phyloP scores from a whole-genome alignment of 164 flowering plant genomes.

The Vitis rotundifolia region DNA sequence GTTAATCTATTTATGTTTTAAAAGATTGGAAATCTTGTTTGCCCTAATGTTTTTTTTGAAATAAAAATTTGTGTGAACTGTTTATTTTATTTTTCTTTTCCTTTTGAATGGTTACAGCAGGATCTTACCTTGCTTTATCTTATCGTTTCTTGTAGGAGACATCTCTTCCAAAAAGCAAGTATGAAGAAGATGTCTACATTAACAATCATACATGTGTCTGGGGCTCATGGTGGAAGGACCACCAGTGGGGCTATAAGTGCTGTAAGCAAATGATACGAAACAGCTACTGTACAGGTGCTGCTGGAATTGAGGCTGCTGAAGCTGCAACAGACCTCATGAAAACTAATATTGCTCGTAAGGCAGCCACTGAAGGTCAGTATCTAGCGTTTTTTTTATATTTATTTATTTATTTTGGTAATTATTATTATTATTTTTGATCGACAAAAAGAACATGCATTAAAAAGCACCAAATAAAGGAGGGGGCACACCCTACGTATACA shows the following conservation, averaged over 20 bases:
- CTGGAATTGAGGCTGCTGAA: slow-evolving; percentile 91
- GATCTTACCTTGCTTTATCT: background rate
- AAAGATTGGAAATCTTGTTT: no score
- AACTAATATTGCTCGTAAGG: slow-evolving; percentile 82
- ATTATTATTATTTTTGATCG: no score
- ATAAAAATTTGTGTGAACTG: background rate
- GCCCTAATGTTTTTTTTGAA: no score
- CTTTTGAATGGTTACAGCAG: background rate
- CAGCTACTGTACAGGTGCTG: slow-evolving; percentile 89
- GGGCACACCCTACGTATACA: no score
- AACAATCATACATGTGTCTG: slow-evolving; percentile 89
- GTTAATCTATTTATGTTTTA: no score
- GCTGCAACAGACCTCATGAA: slow-evolving; percentile 77
- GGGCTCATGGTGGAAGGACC: slow-evolving; percentile 99
- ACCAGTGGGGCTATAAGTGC: slow-evolving; percentile 97
- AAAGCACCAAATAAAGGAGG: no score
- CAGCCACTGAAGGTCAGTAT: slow-evolving; percentile 62
- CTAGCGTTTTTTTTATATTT: background rate
- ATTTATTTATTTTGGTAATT: background rate
- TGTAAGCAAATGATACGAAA: slow-evolving; percentile 77
- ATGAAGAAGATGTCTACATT: slow-evolving; percentile 83
- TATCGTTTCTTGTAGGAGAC: slow-evolving; percentile 46
- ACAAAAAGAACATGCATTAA: no score
- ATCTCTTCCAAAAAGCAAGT: slow-evolving; percentile 78
- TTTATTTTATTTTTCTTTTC: background rate